Evolutionary conservation across 2,329 filamentous ascomycete genomes (phyloP).

Genomic region (Aspergillus floridensis): DNA sequence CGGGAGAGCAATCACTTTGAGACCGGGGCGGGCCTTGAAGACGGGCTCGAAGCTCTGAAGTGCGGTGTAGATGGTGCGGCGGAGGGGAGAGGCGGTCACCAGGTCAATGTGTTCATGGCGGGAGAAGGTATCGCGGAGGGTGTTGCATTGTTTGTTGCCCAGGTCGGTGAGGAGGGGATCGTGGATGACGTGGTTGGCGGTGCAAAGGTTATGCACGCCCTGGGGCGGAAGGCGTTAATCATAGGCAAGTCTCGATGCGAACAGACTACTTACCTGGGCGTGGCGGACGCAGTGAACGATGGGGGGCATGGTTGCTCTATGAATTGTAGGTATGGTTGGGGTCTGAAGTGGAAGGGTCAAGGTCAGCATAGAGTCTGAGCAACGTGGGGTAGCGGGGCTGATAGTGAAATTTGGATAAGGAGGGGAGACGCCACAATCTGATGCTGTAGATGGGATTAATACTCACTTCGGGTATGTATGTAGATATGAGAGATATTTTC

Average conservation of each 20-base stretch:
- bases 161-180: slow-evolving; percentile 75
- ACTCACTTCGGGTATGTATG: not conserved
- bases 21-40: slow-evolving; percentile 44
- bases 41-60: slow-evolving; percentile 64
- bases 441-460: not conserved
- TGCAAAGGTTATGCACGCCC: slow-evolving; percentile 75
- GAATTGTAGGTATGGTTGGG: not conserved
- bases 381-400: slow-evolving; percentile 26
- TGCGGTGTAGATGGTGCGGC: slow-evolving; percentile 76
- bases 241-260: not conserved
- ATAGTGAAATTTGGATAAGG: not conserved
- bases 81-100: slow-evolving; percentile 74
- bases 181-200: slow-evolving; percentile 67
- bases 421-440: not conserved
- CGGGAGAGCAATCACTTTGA: slow-evolving; percentile 65
- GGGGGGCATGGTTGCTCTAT: slow-evolving; percentile 37
- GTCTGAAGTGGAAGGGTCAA: not conserved
- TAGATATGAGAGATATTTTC: not conserved
- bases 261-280: slow-evolving; percentile 39
- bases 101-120: slow-evolving; percentile 64
- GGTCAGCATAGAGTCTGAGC: not conserved
- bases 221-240: slow-evolving; percentile 35
- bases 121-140: slow-evolving; percentile 63
- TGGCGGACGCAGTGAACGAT: slow-evolving; percentile 47
- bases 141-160: slow-evolving; percentile 71